These are phyloP conservation scores for Neoboletus brunneissimus DNA, from an alignment of 768 basidiomycete species.

Conservation along the genomic window DNA sequence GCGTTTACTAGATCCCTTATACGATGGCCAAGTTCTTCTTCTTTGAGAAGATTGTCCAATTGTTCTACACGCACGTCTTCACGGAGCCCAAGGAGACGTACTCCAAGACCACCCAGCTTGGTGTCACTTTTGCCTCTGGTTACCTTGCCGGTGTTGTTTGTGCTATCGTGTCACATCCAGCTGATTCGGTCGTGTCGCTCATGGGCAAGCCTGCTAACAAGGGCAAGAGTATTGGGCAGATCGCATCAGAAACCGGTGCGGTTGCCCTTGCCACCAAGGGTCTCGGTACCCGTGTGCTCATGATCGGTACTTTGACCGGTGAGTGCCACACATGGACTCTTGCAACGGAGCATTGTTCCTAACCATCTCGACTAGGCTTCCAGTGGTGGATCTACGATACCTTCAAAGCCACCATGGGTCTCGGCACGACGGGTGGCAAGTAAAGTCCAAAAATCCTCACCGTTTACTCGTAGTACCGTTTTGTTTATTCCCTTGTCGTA, in stretches of 20 bases:
- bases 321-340: slow-evolving; percentile 1
- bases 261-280: slow-evolving; percentile 73
- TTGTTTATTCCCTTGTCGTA: not conserved
- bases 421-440: slow-evolving; percentile 87
- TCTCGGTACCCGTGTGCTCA: slow-evolving; percentile 80
- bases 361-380: slow-evolving; percentile 54
- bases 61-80: slow-evolving; percentile 89
- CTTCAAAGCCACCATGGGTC: slow-evolving; percentile 80
- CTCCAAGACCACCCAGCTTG: slow-evolving; percentile 80
- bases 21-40: slow-evolving; percentile 99
- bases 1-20: slow-evolving; percentile 73
- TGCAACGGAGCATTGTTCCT: not conserved
- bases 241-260: slow-evolving; percentile 68
- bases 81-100: slow-evolving; percentile 74
- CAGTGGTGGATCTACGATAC: slow-evolving; percentile 93
- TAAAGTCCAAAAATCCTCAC: slow-evolving; percentile 35
- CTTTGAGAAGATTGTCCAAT: slow-evolving; percentile 83
- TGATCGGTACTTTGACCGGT: slow-evolving; percentile 65
- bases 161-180: slow-evolving; percentile 94
- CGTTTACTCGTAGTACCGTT: not conserved
- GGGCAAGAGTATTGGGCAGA: slow-evolving; percentile 70
- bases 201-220: slow-evolving; percentile 88
- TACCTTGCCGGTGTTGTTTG: slow-evolving; percentile 95
- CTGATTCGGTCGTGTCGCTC: slow-evolving; percentile 88
- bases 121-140: slow-evolving; percentile 86